Conservation (phyloP, 352 stramenopile genomes). For the Halophytophthora batemanensis region DNA sequence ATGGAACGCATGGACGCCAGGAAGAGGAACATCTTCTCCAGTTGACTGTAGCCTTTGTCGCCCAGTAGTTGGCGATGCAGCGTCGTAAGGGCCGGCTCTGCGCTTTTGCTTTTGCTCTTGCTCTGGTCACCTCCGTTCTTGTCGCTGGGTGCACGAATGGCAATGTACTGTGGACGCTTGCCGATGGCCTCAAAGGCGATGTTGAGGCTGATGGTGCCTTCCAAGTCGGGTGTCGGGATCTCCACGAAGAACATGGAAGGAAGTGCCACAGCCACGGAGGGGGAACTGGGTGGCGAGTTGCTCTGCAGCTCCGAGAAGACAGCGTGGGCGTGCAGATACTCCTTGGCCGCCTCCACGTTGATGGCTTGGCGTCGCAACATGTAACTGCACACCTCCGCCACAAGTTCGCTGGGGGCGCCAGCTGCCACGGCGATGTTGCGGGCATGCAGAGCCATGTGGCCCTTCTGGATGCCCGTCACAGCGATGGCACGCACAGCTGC, state of each 20-base stretch:
- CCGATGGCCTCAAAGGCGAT: conserved; percentile 80
- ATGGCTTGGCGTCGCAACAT: conserved; percentile 80
- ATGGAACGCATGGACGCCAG: conserved; percentile 78
- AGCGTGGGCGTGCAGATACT: conserved; percentile 78
- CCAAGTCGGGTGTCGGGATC: conserved; percentile 66
- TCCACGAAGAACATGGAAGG: conserved; percentile 88
- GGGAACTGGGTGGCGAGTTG: conserved; percentile 40
- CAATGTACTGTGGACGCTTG: conserved; percentile 78
- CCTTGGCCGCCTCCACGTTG: conserved; percentile 81
- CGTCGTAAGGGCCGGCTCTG: conserved; percentile 31
- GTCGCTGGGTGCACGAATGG: conserved; percentile 45
- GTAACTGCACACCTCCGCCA: conserved; percentile 83
- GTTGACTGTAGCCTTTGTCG: conserved; percentile 86
- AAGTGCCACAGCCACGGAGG: conserved; percentile 31
- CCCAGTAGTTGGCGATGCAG: conserved; percentile 72
- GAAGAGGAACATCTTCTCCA: conserved; percentile 86
- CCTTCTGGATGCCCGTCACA: conserved; percentile 85
- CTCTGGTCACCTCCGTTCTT: conserved; percentile 18
- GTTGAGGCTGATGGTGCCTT: conserved; percentile 74
- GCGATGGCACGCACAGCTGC: conserved; percentile 80
- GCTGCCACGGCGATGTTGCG: conserved; percentile 85
- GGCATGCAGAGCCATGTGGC: conserved; percentile 85
- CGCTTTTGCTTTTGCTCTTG: too few species aligned
- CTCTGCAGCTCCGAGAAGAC: conserved; percentile 72
- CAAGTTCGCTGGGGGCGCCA: conserved; percentile 72